Conservation (phyloP, 176 grass and related monocot species). For the Phoenix roebelenii region DNA sequence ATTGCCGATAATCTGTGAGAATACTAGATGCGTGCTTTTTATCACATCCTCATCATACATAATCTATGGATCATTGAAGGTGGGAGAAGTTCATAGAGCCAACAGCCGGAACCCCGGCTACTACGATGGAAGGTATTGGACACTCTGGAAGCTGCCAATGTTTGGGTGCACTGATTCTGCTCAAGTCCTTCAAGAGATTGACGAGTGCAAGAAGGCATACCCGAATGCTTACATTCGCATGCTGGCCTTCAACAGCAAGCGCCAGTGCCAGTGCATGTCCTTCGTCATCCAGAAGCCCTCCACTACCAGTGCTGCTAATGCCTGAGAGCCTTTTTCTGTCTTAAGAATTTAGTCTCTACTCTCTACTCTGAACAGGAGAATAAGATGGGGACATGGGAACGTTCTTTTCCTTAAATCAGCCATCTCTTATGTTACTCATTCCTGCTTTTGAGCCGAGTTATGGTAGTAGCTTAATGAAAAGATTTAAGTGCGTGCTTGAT, state of each 20-base stretch:
- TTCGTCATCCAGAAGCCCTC: conserved; percentile 49
- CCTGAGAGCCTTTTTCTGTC: not conserved
- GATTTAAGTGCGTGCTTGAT: too few relatives aligned
- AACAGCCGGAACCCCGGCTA: conserved; percentile 54
- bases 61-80: conserved; percentile 18
- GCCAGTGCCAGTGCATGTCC: conserved; percentile 62
- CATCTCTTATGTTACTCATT: too few relatives aligned
- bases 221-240: conserved; percentile 51
- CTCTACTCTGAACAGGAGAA: too few relatives aligned
- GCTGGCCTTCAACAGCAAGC: conserved; percentile 37
- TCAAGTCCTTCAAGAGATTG: conserved; percentile 35
- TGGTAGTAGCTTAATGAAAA: too few relatives aligned
- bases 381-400: too few relatives aligned
- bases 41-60: not conserved
- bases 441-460: too few relatives aligned
- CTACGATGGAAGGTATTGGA: conserved; percentile 66
- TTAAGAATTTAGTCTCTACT: too few relatives aligned
- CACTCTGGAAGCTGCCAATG: conserved; percentile 66
- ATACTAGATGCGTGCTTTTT: not conserved
- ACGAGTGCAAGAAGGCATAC: conserved; percentile 42
- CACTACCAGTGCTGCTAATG: not conserved
- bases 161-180: conserved; percentile 45
- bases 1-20: too few relatives aligned
- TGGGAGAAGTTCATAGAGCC: conserved; percentile 31
- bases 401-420: too few relatives aligned